Conservation (phyloP, 169 alveolate genomes). For the Plasmodium coatneyi region DNA sequence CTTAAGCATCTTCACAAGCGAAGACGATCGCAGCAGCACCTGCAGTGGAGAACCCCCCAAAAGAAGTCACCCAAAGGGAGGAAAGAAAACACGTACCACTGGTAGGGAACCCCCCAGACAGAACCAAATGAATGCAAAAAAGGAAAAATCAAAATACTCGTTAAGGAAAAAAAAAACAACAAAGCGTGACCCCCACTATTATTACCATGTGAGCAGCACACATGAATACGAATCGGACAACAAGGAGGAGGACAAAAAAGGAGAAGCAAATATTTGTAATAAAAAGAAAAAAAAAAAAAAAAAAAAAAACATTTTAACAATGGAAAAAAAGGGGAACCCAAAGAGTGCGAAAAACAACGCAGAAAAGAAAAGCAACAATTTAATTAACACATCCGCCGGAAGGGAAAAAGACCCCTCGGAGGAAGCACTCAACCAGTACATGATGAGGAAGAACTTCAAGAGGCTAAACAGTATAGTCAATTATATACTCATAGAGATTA, state of each 20-base stretch:
- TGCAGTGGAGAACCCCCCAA: not conserved
- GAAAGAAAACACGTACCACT: not conserved
- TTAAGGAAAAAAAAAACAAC: slow-evolving; percentile 15
- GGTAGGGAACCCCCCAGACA: not conserved
- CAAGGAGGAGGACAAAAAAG: not conserved
- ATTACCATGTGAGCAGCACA: not conserved
- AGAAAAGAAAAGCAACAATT: not conserved
- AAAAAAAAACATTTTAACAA: not conserved
- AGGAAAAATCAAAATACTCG: slow-evolving; percentile 19
- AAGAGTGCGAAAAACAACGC: not conserved
- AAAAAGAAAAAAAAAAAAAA: not conserved
- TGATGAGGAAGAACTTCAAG: slow-evolving; percentile 40
- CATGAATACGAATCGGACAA: not conserved
- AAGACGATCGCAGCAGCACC: not conserved
- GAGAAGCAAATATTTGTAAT: not conserved
- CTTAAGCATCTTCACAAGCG: slow-evolving; percentile 40
- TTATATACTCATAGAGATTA: slow-evolving; percentile 61
- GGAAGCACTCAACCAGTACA: slow-evolving; percentile 19
- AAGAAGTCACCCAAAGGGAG: not conserved
- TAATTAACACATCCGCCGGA: not conserved
- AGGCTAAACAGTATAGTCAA: slow-evolving; percentile 44
- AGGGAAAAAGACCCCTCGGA: not conserved
- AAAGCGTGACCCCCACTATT: not conserved
- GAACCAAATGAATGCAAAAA: not conserved
- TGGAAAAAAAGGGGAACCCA: not conserved